Conservation (phyloP, 2,329 filamentous ascomycete species). For the Neocatenulostroma microsporum region DNA sequence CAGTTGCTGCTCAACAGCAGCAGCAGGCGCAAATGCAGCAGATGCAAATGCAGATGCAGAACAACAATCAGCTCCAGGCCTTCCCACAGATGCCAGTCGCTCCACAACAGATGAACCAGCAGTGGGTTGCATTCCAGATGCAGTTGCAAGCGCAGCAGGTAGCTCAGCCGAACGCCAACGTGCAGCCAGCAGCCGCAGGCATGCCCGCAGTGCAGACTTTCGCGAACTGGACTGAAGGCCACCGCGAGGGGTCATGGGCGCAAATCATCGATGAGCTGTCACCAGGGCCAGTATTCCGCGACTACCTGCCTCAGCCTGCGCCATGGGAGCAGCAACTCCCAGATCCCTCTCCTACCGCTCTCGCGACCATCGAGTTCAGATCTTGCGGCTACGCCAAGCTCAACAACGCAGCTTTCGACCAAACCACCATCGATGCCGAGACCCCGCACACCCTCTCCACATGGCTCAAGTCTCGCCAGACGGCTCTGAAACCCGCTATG, state of each 20-base stretch:
- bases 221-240: slow-evolving; percentile 28
- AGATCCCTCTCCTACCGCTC: slow-evolving; percentile 22
- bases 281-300: slow-evolving; percentile 38
- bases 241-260: slow-evolving; percentile 44
- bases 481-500: slow-evolving; percentile 30
- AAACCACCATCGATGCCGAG: slow-evolving; percentile 26
- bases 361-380: slow-evolving; percentile 44
- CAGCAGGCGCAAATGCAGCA: no score
- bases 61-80: no score
- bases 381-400: slow-evolving; percentile 56
- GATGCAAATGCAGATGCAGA: no score
- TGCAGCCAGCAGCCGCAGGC: slow-evolving; percentile 3
- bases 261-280: slow-evolving; percentile 44
- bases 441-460: slow-evolving; percentile 12
- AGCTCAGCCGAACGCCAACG: background rate
- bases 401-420: slow-evolving; percentile 25
- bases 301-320: slow-evolving; percentile 31
- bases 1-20: no score
- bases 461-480: slow-evolving; percentile 27
- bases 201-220: slow-evolving; percentile 10
- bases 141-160: no score
- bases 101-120: slow-evolving; percentile 10
- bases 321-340: slow-evolving; percentile 22
- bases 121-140: slow-evolving; percentile 2
- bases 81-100: slow-evolving; percentile 1